These are phyloP conservation scores for Phytophthora sansomeana DNA, from an alignment of 352 stramenopile genomes.

Conservation along the genomic window DNA sequence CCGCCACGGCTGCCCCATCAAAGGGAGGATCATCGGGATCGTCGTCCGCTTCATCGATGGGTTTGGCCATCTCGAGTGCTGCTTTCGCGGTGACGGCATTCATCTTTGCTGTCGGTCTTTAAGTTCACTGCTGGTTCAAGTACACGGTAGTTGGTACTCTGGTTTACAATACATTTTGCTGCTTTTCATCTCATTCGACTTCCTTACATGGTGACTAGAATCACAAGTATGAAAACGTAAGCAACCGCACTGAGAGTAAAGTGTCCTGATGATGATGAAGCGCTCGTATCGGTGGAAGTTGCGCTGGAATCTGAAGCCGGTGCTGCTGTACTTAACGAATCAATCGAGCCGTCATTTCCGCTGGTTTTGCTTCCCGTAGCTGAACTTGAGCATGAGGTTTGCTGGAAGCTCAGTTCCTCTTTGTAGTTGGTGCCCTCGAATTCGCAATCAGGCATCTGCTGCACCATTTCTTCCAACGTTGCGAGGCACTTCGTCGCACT, in stretches of 20 bases:
- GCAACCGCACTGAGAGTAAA: neutral
- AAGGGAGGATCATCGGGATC: slow-evolving; percentile 4
- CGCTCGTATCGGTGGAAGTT: slow-evolving; percentile 4
- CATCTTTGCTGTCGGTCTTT: slow-evolving; percentile 6
- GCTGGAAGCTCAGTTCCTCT: slow-evolving; percentile 8
- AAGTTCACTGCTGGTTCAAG: neutral
- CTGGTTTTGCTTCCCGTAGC: neutral
- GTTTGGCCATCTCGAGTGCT: slow-evolving; percentile 10
- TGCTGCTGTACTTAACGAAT: too few species aligned
- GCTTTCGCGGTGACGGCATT: neutral
- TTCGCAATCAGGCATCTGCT: too few species aligned
- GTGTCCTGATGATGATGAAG: too few species aligned
- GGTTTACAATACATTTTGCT: slow-evolving; percentile 12
- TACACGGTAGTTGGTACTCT: neutral
- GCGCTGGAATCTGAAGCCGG: neutral
- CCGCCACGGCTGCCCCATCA: slow-evolving; percentile 2
- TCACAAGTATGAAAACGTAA: neutral
- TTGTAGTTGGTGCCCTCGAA: slow-evolving; percentile 25
- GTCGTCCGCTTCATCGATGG: slow-evolving; percentile 13
- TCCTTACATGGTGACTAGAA: neutral
- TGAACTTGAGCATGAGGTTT: neutral
- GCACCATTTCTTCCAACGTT: too few species aligned
- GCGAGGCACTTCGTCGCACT: too few species aligned
- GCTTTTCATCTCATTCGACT: neutral
- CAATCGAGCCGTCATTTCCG: neutral